phyloP scores from a whole-genome alignment of 352 stramenopile species.

The Poterioochromonas sp. region DNA sequence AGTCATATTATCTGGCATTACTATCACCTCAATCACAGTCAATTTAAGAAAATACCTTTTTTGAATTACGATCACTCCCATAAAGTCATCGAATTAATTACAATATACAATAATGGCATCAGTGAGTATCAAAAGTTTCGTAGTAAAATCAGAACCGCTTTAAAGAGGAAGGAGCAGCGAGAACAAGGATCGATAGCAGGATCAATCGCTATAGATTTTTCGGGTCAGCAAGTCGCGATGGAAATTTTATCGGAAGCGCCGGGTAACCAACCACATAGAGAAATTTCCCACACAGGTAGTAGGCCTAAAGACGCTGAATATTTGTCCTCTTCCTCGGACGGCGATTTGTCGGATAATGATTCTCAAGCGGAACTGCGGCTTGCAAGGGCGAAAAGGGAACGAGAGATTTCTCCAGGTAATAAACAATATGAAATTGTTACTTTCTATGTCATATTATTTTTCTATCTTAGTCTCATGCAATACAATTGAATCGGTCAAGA shows the following conservation, averaged over 20 bases:
- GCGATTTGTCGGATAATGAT: slow-evolving; percentile 32
- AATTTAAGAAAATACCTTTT: slow-evolving; percentile 31
- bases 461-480: slow-evolving; percentile 30
- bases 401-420: slow-evolving; percentile 33
- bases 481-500: slow-evolving; percentile 33
- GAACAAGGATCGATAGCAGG: slow-evolving; percentile 34
- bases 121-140: slow-evolving; percentile 35
- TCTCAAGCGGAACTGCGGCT: slow-evolving; percentile 32
- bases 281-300: slow-evolving; percentile 34
- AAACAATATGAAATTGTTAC: slow-evolving; percentile 33
- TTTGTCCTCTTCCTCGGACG: slow-evolving; percentile 29
- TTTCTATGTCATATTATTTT: slow-evolving; percentile 35
- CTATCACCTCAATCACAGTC: slow-evolving; percentile 32
- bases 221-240: slow-evolving; percentile 28
- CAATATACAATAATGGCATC: slow-evolving; percentile 34
- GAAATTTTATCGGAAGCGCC: slow-evolving; percentile 32
- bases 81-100: slow-evolving; percentile 35
- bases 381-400: slow-evolving; percentile 32
- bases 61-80: slow-evolving; percentile 33
- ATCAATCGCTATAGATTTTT: slow-evolving; percentile 33
- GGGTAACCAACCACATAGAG: slow-evolving; percentile 34
- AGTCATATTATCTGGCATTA: slow-evolving; percentile 35
- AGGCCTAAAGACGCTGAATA: slow-evolving; percentile 31
- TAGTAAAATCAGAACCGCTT: slow-evolving; percentile 34
- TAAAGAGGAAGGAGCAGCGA: slow-evolving; percentile 34